These are phyloP conservation scores for Neurospora pannonica DNA, from an alignment of 495 filamentous ascomycete species.

Conservation along the genomic window DNA sequence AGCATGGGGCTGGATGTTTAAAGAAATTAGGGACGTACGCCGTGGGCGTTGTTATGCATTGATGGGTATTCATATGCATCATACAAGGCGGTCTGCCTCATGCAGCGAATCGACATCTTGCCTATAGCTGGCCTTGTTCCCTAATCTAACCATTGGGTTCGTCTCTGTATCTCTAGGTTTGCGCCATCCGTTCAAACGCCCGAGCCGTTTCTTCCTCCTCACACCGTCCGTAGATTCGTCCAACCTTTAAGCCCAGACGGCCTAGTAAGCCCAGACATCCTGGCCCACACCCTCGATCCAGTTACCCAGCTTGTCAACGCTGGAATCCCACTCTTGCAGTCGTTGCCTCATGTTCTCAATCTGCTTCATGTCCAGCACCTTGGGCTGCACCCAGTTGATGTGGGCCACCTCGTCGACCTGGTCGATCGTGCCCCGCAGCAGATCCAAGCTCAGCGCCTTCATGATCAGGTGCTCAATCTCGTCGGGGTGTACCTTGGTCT, in stretches of 20 bases:
- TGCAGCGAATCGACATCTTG: background rate
- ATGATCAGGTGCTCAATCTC: slow-evolving; percentile 98
- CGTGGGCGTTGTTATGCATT: background rate
- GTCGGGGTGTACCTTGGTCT: slow-evolving; percentile 82
- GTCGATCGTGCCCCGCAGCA: slow-evolving; percentile 88
- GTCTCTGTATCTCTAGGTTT: background rate
- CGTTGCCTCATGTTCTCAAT: slow-evolving; percentile 87
- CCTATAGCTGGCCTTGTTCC: background rate
- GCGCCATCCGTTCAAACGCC: background rate
- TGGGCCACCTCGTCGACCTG: slow-evolving; percentile 89
- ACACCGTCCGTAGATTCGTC: background rate
- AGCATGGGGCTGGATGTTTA: background rate
- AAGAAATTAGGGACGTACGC: background rate
- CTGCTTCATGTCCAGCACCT: slow-evolving; percentile 90
- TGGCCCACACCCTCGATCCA: slow-evolving; percentile 87
- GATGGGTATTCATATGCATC: background rate
- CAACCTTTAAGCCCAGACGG: background rate
- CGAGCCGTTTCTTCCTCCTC: background rate
- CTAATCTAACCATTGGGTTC: background rate
- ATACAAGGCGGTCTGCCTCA: background rate
- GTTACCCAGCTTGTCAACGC: slow-evolving; percentile 87
- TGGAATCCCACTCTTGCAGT: slow-evolving; percentile 87
- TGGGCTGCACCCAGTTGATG: slow-evolving; percentile 98
- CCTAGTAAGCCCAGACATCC: slow-evolving; percentile 81
- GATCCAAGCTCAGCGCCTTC: slow-evolving; percentile 89